These are phyloP conservation scores for Colletotrichum chlorophyti DNA, from an alignment of 2,329 filamentous ascomycete species.

Conservation along the genomic window DNA sequence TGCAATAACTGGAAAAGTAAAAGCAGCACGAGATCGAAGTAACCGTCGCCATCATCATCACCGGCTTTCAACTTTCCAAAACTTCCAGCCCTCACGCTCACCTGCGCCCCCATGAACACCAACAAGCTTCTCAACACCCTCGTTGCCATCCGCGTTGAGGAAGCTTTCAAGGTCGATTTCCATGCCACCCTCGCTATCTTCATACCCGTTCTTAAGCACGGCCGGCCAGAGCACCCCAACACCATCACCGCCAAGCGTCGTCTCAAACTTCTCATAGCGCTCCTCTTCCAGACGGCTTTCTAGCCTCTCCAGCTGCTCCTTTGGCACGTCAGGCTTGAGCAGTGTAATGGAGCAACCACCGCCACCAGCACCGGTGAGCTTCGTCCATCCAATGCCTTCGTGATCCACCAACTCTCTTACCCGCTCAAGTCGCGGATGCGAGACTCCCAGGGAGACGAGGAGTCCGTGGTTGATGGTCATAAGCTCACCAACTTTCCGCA, in stretches of 20 bases:
- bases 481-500: conserved; percentile 82
- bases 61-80: conserved; percentile 72
- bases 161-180: conserved; percentile 90
- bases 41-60: conserved; percentile 24
- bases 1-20: background rate
- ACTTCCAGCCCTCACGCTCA: conserved; percentile 83
- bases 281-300: conserved; percentile 71
- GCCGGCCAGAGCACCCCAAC: conserved; percentile 95
- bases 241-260: conserved; percentile 89
- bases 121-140: conserved; percentile 84
- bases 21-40: background rate
- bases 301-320: conserved; percentile 65
- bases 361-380: conserved; percentile 93
- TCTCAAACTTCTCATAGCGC: conserved; percentile 85
- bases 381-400: conserved; percentile 92
- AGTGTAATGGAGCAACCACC: conserved; percentile 96
- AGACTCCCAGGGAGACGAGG: conserved; percentile 89
- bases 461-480: conserved; percentile 95
- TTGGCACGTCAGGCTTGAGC: conserved; percentile 70
- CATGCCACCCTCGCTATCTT: conserved; percentile 80
- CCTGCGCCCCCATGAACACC: conserved; percentile 75
- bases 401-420: conserved; percentile 91
- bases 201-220: conserved; percentile 84
- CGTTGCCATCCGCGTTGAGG: conserved; percentile 80
- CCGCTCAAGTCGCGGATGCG: conserved; percentile 90